Base-by-base conservation (phyloP, 768 basidiomycete genomes). In the Hortiboletus campestris region DNA sequence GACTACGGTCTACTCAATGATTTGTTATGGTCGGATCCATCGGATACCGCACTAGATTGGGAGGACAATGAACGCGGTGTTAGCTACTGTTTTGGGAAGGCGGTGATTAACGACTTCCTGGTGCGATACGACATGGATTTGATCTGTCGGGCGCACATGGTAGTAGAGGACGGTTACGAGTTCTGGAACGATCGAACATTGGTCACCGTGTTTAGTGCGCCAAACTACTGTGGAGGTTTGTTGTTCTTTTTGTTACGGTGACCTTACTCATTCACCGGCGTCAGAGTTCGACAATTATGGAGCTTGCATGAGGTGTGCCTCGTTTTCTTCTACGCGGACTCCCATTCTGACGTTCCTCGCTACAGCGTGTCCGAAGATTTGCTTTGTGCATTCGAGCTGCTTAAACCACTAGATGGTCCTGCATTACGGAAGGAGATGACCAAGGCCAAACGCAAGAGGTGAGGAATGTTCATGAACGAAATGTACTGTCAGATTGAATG, bases 141-240 rank as follows among this genome's bases (percentile, higher is more conserved):
- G 60, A 98, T 99, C 75, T 98, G 97, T 78, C 88, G 97, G 47
- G 97, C 97, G 47, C 97, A 99, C 75, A 98, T 98, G 97, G 97
- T 99, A 43, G 97, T 99, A 59, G 97, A 99, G 72, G 93, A 95
- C 67, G 96, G 96, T 9, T 98, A 98, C 68, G 97, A 99, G 77
- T 99, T 99, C 69, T 99, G 97, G 92, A 98, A 98, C 65, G 97
- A 99, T 67, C 84, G 97, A 62, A 98, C 97, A 46, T 75, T 99
- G 63, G 97, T 99, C 50, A 99, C 97, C 1, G 94, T 99, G 52
- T 99, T 99, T 75, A 96, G 94, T 64, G 97, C 97, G 46, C 97
- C 97, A 20, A 97, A 97, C 66, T 94, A 94, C 64, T 94, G 93
- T 68, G 93, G 92, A 73, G 92, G 94, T 96, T 63, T 74, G 90